Evolutionary conservation across 2,329 filamentous ascomycete genomes (phyloP).

Genomic region (Sporothrix euskadiensis): DNA sequence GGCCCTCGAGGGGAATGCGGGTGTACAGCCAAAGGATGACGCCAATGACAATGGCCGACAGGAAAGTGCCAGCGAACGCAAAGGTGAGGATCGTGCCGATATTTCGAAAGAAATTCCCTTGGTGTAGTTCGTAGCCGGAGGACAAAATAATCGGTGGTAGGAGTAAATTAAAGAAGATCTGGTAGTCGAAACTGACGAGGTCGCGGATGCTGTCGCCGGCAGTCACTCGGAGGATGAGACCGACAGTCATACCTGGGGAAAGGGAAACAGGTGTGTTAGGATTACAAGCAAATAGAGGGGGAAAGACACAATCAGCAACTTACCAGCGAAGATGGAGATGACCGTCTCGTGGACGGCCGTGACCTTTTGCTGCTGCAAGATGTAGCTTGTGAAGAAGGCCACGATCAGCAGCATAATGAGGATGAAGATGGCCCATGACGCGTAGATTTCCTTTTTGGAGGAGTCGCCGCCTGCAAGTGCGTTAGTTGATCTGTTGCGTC

Average conservation of each 20-base stretch:
- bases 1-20: constrained; percentile 77
- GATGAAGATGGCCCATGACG: constrained; percentile 97
- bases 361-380: constrained; percentile 93
- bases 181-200: constrained; percentile 94
- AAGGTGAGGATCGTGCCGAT: constrained; percentile 97
- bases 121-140: constrained; percentile 95
- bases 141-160: constrained; percentile 98
- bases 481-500: constrained; percentile 28
- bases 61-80: constrained; percentile 94
- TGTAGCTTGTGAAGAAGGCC: constrained; percentile 95
- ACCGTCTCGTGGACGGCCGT: constrained; percentile 98
- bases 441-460: constrained; percentile 88
- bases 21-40: constrained; percentile 88
- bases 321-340: constrained; percentile 94
- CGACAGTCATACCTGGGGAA: constrained; percentile 83
- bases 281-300: neutral
- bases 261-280: neutral
- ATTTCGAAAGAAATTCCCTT: constrained; percentile 98
- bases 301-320: neutral
- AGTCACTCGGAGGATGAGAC: constrained; percentile 79
- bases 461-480: constrained; percentile 65
- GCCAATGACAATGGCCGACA: constrained; percentile 93
- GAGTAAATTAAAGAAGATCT: constrained; percentile 98
- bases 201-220: constrained; percentile 82
- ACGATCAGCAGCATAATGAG: constrained; percentile 90